Evolutionary conservation across 1,284 basidiomycete genomes (phyloP).

Genomic region (Farysia itapuensis): DNA sequence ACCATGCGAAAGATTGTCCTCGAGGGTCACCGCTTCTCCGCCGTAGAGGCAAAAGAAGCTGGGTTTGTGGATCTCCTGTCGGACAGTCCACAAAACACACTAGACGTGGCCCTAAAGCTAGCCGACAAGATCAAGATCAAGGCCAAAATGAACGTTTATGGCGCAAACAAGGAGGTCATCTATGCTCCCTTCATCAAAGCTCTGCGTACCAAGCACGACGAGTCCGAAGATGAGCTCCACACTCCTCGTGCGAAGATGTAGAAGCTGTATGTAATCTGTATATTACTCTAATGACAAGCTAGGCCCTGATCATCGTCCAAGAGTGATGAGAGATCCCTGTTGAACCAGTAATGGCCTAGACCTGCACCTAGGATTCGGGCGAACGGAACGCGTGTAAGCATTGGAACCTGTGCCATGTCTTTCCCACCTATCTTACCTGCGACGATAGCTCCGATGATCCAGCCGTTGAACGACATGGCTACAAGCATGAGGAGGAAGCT

Average conservation of each 20-base stretch:
- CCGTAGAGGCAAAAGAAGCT: constrained; percentile 70
- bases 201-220: constrained; percentile 22
- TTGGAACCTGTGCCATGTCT: background rate
- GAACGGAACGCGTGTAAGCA: background rate
- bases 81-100: constrained; percentile 68
- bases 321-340: background rate
- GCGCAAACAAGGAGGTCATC: constrained; percentile 63
- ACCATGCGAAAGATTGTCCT: constrained; percentile 75
- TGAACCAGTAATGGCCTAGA: constrained; percentile 33
- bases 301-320: constrained; percentile 9
- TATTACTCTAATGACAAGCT: constrained; percentile 9
- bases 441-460: constrained; percentile 37
- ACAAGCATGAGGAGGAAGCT: constrained; percentile 48
- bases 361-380: constrained; percentile 34
- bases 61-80: constrained; percentile 71
- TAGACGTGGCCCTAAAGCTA: constrained; percentile 63
- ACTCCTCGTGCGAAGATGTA: constrained; percentile 23
- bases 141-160: constrained; percentile 63
- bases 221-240: constrained; percentile 8
- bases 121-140: constrained; percentile 61
- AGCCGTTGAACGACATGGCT: constrained; percentile 51
- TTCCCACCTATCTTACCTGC: constrained; percentile 27
- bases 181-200: constrained; percentile 21
- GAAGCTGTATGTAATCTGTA: too few relatives aligned
- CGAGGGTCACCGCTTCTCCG: constrained; percentile 79